Percentiles rank a stretch among this genome's conserved stretches.
Evolutionary conservation across 1,284 basidiomycete genomes (phyloP).

Genomic region (Apiotrichum sp.): DNA sequence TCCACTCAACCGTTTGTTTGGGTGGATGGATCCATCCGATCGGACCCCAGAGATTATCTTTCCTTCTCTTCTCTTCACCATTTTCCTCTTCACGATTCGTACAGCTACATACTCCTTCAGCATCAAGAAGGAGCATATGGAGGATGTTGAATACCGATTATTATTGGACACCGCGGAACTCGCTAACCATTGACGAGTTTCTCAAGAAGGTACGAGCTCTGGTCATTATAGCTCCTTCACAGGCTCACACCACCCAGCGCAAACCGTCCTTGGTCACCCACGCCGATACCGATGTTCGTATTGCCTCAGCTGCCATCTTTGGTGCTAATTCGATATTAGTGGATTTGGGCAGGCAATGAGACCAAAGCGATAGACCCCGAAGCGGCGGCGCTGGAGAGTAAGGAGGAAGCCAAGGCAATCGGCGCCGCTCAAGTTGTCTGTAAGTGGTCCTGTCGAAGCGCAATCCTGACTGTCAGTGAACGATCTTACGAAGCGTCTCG

Average conservation of each 20-base stretch:
- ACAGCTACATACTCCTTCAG: too few relatives aligned
- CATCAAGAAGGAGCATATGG: too few relatives aligned
- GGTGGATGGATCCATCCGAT: background rate
- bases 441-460: too few relatives aligned
- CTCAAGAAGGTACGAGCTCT: conserved; percentile 21
- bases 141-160: conserved; percentile 7
- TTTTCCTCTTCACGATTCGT: too few relatives aligned
- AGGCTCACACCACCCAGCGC: conserved; percentile 2
- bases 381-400: background rate
- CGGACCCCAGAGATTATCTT: too few relatives aligned
- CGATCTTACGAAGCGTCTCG: conserved; percentile 12
- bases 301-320: background rate
- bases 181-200: conserved; percentile 20
- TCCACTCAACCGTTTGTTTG: conserved; percentile 5
- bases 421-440: too few relatives aligned
- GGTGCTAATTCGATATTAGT: conserved; percentile 7
- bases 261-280: conserved; percentile 20
- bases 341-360: conserved; percentile 18
- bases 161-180: conserved; percentile 16
- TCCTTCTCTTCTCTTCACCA: too few relatives aligned
- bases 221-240: too few relatives aligned
- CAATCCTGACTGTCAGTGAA: conserved; percentile 18
- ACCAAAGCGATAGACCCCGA: conserved; percentile 15
- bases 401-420: conserved; percentile 8
- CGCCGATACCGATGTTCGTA: conserved; percentile 15